Percentiles rank a stretch among this genome's conserved stretches.
Conservation (phyloP, 2,329 filamentous ascomycete genomes). For the Xylariaceae sp. region DNA sequence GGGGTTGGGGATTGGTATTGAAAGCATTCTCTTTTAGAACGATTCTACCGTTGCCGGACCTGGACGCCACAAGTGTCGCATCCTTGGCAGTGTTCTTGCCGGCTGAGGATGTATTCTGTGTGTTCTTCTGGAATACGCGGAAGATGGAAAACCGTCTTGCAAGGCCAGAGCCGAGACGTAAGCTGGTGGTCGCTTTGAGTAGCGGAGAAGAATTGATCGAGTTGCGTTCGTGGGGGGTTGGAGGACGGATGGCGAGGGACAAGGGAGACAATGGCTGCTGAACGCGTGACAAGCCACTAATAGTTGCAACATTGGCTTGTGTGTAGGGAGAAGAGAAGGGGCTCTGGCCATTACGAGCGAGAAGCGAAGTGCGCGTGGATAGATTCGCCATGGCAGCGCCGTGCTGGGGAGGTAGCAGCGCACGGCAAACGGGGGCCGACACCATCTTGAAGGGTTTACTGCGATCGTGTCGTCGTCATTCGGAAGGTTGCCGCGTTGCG, state of each 20-base stretch:
- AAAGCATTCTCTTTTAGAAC: background rate
- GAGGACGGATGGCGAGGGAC: constrained; percentile 2
- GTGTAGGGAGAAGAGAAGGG: constrained; percentile 11
- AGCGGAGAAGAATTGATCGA: background rate
- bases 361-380: constrained; percentile 25
- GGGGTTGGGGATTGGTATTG: background rate
- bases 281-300: background rate
- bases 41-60: background rate
- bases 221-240: background rate
- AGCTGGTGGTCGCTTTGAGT: constrained; percentile 1
- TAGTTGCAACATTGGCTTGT: constrained; percentile 15
- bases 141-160: constrained; percentile 33
- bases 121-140: constrained; percentile 21
- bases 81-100: background rate
- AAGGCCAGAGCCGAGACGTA: constrained; percentile 10
- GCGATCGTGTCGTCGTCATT: constrained; percentile 24
- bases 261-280: constrained; percentile 9
- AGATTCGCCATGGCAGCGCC: constrained; percentile 45
- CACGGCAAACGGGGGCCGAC: constrained; percentile 26
- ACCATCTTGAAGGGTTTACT: constrained; percentile 24
- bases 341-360: constrained; percentile 9
- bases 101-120: constrained; percentile 17
- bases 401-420: constrained; percentile 48
- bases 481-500: constrained; percentile 18
- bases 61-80: constrained; percentile 11